These are phyloP conservation scores for Pseudocercospora cruenta DNA, from an alignment of 2,329 filamentous ascomycete species.

Conservation along the genomic window DNA sequence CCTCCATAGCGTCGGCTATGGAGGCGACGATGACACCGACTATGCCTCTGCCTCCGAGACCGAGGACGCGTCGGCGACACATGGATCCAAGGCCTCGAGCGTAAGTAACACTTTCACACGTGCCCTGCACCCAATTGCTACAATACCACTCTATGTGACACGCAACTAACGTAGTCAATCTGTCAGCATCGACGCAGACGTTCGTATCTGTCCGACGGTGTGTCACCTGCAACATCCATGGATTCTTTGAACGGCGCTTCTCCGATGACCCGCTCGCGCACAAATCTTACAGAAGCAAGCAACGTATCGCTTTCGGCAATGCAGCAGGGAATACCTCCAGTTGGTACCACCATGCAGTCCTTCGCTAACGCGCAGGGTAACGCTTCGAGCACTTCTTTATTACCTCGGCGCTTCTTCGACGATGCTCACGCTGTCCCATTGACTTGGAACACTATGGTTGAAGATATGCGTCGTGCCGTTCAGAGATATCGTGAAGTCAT, in stretches of 20 bases:
- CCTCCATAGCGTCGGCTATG: slow-evolving; percentile 75
- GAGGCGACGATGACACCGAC: slow-evolving; percentile 86
- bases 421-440: slow-evolving; percentile 78
- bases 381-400: slow-evolving; percentile 45
- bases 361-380: slow-evolving; percentile 54
- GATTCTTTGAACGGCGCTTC: slow-evolving; percentile 80
- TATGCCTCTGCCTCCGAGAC: slow-evolving; percentile 84
- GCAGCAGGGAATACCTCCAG: slow-evolving; percentile 50
- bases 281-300: slow-evolving; percentile 53
- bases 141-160: slow-evolving; percentile 32
- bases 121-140: slow-evolving; percentile 15
- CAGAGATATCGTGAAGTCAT: slow-evolving; percentile 91
- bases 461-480: slow-evolving; percentile 90
- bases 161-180: slow-evolving; percentile 28
- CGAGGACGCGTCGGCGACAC: slow-evolving; percentile 75
- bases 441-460: slow-evolving; percentile 86
- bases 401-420: slow-evolving; percentile 86
- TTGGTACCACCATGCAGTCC: slow-evolving; percentile 58
- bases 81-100: slow-evolving; percentile 69
- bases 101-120: slow-evolving; percentile 53
- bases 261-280: slow-evolving; percentile 60
- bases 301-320: slow-evolving; percentile 54
- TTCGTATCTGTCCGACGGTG: slow-evolving; percentile 67
- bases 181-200: slow-evolving; percentile 64
- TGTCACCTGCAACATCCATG: slow-evolving; percentile 88